Evolutionary conservation across 164 flowering plant genomes (phyloP), one percentile per base, ranked within the genome.

Genomic region (Sedum album): DNA sequence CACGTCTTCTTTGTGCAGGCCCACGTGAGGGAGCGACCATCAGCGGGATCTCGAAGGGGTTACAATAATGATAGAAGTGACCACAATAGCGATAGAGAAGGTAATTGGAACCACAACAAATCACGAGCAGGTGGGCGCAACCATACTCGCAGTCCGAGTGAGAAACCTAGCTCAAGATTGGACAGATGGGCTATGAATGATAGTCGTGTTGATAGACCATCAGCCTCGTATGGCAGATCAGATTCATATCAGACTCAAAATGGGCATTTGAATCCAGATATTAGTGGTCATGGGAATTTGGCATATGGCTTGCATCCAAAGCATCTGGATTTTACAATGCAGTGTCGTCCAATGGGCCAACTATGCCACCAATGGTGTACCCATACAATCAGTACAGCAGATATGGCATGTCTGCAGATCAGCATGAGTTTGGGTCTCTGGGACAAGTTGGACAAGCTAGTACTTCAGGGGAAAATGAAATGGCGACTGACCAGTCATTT

Each of bases 361-460:
- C 68, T 30, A 76, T 75, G 57, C 88, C 88, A 25, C 77, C 96
- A 68, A 82, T 90, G 70, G 82, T 91, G 48, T 91, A 86, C 77
- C 86, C 99, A 14, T 88, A 87, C 81, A 96, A 89, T 66, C 85
- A 83, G 57, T 84, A 77, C 72, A 64, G 75, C 42, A 76, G 76
- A 39, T 87, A 83, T 77, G 80, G 73, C 72, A 68, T 86, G 55
- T 72, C 79, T 39, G 71, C 86, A 7, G 95, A 91, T 49, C 96
- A 88, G 72, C 87, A 87, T 64, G 96, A 91, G 80, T 89, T 88
- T 82, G 96, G 96, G 18, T 87, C 97, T 64, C 82, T 87, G 67
- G 87, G 96, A 26, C 89, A 82, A 23, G 79, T 81, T 68, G 90
- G 82, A 21, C 89, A 81, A 23, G 80, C 80, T 69, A 88, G 81